Conservation (phyloP, 169 alveolate species). For the Eimeria necatrix region DNA sequence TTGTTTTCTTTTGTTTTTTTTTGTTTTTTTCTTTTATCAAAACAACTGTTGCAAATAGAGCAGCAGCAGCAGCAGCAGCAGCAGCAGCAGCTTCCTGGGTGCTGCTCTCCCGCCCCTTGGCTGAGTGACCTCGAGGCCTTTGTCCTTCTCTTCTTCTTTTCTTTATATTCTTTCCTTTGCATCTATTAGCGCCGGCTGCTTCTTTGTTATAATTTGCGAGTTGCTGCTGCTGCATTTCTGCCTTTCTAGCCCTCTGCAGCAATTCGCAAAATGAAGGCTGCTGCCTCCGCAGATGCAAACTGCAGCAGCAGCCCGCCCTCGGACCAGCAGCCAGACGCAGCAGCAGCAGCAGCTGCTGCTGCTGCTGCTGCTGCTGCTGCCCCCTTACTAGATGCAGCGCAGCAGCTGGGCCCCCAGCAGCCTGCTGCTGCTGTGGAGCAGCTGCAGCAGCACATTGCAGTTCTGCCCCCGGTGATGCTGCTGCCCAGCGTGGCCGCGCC, state of each 20-base stretch:
- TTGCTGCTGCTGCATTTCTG: constrained; percentile 24
- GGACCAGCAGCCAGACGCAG: not conserved
- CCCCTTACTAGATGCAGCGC: not conserved
- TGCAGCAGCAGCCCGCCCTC: not conserved
- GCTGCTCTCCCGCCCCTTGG: not conserved
- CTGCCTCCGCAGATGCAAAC: not conserved
- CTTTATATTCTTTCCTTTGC: not conserved
- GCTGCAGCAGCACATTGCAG: too few relatives aligned
- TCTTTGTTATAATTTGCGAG: not conserved
- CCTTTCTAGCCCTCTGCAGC: not conserved
- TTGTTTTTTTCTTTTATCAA: not conserved
- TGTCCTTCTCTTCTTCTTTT: not conserved
- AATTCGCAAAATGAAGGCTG: not conserved
- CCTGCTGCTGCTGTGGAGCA: too few relatives aligned
- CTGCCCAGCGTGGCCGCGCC: not conserved
- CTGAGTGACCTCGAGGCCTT: not conserved
- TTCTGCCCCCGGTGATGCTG: not conserved
- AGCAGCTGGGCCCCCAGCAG: too few relatives aligned
- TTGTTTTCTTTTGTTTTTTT: not conserved
- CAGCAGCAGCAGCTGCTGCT: not conserved
- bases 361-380: constrained; percentile 5
- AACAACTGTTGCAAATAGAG: not conserved
- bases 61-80: constrained; percentile 28
- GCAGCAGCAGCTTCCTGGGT: constrained; percentile 12
- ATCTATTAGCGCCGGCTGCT: not conserved